phyloP scores from a whole-genome alignment of 78 protist genomes.

The Polysphondylium violaceum region DNA sequence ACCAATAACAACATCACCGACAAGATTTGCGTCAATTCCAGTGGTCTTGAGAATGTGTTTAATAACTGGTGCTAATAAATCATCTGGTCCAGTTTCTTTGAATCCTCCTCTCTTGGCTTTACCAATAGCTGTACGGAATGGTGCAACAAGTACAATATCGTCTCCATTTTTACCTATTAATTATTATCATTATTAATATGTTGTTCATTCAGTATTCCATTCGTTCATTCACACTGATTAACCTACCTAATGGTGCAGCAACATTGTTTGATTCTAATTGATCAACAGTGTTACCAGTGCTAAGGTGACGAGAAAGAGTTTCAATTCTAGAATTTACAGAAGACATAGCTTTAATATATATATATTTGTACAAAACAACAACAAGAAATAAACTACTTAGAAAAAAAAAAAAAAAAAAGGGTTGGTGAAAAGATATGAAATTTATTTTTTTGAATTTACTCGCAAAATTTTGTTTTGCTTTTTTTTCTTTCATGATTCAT shows the following conservation, averaged over 20 bases:
- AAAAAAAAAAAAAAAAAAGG: too few relatives aligned
- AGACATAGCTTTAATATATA: neutral
- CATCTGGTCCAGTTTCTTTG: slow-evolving; percentile 86
- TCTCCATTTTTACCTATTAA: slow-evolving; percentile 59
- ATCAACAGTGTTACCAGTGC: slow-evolving; percentile 20
- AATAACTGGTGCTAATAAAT: slow-evolving; percentile 83
- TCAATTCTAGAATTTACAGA: slow-evolving; percentile 62
- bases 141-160: slow-evolving; percentile 83
- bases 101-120: slow-evolving; percentile 88
- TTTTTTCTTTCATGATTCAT: neutral
- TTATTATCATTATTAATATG: neutral
- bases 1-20: slow-evolving; percentile 89
- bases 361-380: neutral
- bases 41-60: slow-evolving; percentile 64
- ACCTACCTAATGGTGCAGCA: neutral
- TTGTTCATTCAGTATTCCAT: neutral
- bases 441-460: too few relatives aligned
- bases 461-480: too few relatives aligned
- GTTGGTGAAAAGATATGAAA: too few relatives aligned
- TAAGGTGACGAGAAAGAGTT: slow-evolving; percentile 34
- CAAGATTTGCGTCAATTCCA: slow-evolving; percentile 53
- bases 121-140: slow-evolving; percentile 84
- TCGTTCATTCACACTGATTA: neutral
- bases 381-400: neutral
- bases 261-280: slow-evolving; percentile 27